A percentile compares a stretch with the other conserved stretches of the same genome.
These are phyloP conservation scores for Xylaria sp. DNA, from an alignment of 2,329 filamentous ascomycete genomes.

Conservation along the genomic window DNA sequence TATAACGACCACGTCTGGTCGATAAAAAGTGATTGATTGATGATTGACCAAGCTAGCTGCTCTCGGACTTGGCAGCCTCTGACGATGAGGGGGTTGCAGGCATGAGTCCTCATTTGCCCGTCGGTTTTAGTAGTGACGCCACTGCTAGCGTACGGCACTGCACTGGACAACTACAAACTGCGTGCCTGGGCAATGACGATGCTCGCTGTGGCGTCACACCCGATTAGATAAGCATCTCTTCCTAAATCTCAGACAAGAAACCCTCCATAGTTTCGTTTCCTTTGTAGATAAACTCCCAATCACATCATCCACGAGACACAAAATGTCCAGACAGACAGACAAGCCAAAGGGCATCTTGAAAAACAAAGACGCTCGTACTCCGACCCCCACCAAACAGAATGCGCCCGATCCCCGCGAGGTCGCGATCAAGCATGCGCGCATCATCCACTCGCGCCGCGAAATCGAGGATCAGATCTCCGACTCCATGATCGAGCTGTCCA, in stretches of 20 bases:
- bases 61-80: slow-evolving; percentile 17
- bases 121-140: slow-evolving; percentile 19
- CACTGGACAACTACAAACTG: neutral
- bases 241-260: neutral
- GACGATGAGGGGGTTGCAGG: slow-evolving; percentile 19
- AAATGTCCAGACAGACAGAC: slow-evolving; percentile 36
- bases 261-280: neutral
- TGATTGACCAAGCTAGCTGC: neutral
- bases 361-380: slow-evolving; percentile 61
- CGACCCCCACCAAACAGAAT: slow-evolving; percentile 51
- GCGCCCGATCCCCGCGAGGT: slow-evolving; percentile 66
- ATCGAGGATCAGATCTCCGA: slow-evolving; percentile 79
- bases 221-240: slow-evolving; percentile 2
- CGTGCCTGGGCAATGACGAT: slow-evolving; percentile 5
- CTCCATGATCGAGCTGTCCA: slow-evolving; percentile 76
- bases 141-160: slow-evolving; percentile 4
- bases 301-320: slow-evolving; percentile 3
- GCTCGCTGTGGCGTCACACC: slow-evolving; percentile 27
- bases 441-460: slow-evolving; percentile 85
- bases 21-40: neutral
- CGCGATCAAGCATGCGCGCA: slow-evolving; percentile 83
- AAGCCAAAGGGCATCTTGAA: slow-evolving; percentile 70
- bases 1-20: neutral
- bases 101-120: neutral
- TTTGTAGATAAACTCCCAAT: neutral